Conservation (phyloP, 768 basidiomycete species). For the Lactarius akahatsu region DNA sequence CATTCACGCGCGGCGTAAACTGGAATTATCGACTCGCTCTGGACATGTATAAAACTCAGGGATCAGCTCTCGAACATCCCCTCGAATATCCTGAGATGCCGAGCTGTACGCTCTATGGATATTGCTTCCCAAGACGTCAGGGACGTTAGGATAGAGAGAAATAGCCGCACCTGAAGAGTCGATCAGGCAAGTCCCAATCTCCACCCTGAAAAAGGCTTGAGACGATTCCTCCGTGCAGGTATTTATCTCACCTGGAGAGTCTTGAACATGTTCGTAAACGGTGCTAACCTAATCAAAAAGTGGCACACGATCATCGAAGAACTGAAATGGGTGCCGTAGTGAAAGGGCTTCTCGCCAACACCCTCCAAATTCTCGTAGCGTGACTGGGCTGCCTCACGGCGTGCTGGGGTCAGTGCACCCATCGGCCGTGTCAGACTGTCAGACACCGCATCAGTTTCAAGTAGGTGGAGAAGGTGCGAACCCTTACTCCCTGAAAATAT, state of each 20-base stretch:
- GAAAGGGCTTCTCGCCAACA: slow-evolving; percentile 85
- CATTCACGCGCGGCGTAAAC: not conserved
- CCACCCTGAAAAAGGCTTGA: slow-evolving; percentile 61
- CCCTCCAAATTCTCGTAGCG: slow-evolving; percentile 74
- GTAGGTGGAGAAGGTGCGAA: not conserved
- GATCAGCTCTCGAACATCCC: slow-evolving; percentile 91
- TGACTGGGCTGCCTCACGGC: slow-evolving; percentile 71
- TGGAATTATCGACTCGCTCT: slow-evolving; percentile 49
- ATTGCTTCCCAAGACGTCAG: slow-evolving; percentile 47
- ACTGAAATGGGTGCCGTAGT: slow-evolving; percentile 93
- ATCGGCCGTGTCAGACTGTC: slow-evolving; percentile 75
- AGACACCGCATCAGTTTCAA: not conserved
- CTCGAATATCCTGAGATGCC: slow-evolving; percentile 80
- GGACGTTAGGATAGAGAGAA: slow-evolving; percentile 20
- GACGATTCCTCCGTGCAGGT: not conserved
- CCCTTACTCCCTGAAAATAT: slow-evolving; percentile 72
- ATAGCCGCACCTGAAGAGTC: slow-evolving; percentile 62
- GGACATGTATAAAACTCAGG: slow-evolving; percentile 87
- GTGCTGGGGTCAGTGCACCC: slow-evolving; percentile 78
- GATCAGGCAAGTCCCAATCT: slow-evolving; percentile 91
- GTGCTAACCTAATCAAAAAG: slow-evolving; percentile 84
- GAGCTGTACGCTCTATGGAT: slow-evolving; percentile 80
- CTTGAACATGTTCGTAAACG: slow-evolving; percentile 95
- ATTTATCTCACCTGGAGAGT: slow-evolving; percentile 57
- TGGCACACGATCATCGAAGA: slow-evolving; percentile 98